Base-by-base conservation (phyloP, 371 early-diverging fungal species). In the Saksenaea oblongispora region DNA sequence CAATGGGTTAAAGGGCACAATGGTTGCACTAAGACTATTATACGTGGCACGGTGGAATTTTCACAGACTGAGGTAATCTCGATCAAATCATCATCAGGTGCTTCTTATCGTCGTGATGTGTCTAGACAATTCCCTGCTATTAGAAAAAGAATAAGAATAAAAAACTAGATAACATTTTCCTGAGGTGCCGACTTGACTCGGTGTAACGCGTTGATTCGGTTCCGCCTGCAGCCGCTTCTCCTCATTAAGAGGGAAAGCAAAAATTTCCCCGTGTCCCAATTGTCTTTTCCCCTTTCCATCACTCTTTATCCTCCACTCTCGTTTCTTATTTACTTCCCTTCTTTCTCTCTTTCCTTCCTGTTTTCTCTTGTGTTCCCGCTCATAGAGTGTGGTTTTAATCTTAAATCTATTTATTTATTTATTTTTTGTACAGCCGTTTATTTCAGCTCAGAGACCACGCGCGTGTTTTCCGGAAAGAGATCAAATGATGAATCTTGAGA, bases 401-500 rank as follows among this genome's bases (percentile, higher is more conserved):
- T 22, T 34, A 18, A 18, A 22, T 18, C 39, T 34, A n/a, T 39
- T 17, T 27, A n/a, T 39, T 35, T 37, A 24, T 24, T 37, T n/a
- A 26, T 26, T 34, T n/a, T n/a, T n/a, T n/a, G n/a, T n/a, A n/a
- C 54, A 17, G 2, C 22, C 15, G 18, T 37, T 61, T 51, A 34
- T 44, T 56, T 62, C 28, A 37, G 28, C 17, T 18, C 54, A 28
- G 26, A 26, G 14, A 31, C 35, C 51, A 47, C 51, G 34, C 34
- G 34, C 27, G 42, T n/a, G 34, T 59, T 47, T 47, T 47, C 51
- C 51, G 24, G 51, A 47, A 47, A 47, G 22, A 47, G 51, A 47
- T 31, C 58, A 22, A 57, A 71, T 66, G 63, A 70, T 68, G 65
- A 59, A 58, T 58, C 63, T 69, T 55, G 86, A 84, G 66, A 80